Evolutionary conservation across 164 flowering plant genomes (phyloP).

Genomic region (Malania oleifera): DNA sequence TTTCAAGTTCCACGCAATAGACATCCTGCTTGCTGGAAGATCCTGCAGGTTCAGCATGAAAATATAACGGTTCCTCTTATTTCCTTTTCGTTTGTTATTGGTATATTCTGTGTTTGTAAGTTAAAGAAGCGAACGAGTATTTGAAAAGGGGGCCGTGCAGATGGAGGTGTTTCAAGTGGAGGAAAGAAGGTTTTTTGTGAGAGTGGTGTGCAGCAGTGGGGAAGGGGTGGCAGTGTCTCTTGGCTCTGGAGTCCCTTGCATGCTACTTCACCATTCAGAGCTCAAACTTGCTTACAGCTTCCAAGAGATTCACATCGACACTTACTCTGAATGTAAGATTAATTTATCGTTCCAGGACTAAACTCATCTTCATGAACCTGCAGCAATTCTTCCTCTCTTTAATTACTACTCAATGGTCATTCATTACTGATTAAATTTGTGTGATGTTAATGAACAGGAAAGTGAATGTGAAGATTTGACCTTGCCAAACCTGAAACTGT

Average conservation of each 20-base stretch:
- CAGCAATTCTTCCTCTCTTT: no score
- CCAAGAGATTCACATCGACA: conserved; percentile 42
- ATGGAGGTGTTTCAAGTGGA: conserved; percentile 70
- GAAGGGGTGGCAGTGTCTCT: conserved; percentile 54
- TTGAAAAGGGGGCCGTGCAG: no score
- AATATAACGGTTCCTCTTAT: no score
- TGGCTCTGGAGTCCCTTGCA: conserved; percentile 62
- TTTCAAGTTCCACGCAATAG: conserved; percentile 6
- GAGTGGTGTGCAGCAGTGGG: conserved; percentile 49
- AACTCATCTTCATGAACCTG: not conserved
- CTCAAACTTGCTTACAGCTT: conserved; percentile 44
- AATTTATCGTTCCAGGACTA: no score
- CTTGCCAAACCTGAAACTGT: conserved; percentile 52
- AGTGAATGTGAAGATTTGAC: conserved; percentile 34
- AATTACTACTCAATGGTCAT: not conserved
- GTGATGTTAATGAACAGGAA: conserved; percentile 32
- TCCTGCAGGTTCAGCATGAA: conserved; percentile 55
- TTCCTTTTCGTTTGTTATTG: no score
- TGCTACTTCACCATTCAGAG: conserved; percentile 35
- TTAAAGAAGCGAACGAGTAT: no score
- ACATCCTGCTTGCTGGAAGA: conserved; percentile 26
- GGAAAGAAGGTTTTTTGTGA: conserved; percentile 59
- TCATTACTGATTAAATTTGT: not conserved
- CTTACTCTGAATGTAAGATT: conserved; percentile 59
- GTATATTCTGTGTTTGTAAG: no score